Evolutionary conservation across 306 rosid species (phyloP), one percentile per base, ranked within the genome.

Genomic region (Vachellia pachyceras): DNA sequence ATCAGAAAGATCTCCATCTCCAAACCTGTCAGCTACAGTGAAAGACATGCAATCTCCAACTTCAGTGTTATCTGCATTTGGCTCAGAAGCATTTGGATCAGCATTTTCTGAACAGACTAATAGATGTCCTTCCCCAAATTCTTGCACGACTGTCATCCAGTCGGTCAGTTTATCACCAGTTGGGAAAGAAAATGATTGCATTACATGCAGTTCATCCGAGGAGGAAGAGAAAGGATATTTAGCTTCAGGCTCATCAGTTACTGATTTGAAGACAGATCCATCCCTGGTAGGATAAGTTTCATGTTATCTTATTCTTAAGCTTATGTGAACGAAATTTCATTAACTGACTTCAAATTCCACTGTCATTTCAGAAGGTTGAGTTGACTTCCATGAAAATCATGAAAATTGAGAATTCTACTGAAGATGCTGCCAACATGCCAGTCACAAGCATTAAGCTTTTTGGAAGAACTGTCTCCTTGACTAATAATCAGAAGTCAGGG

Each of bases 1-100:
- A 65, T 61, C 82, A 14, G 95, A 90, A 86, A 84, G 86, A 80
- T 91, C 92, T 66, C 87, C 88, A 25, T 89, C 95, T 6, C 82
- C 91, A 10, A 88, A 89, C 77, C 74, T 79, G 63, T 72, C 82
- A 10, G 77, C 29, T 81, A 70, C 85, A 6, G 95, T 86, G 82
- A 89, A 90, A 72, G 91, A 85, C 69, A 82, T 82, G 45, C 90
- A 77, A 45, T 93, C 99, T 61, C 99, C 97, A 12, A 88, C 95
- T 36, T 95, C 97, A 7, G 93, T 88, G 71, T 75, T 91, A 39
- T 85, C 97, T 47, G 80, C 85, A 33, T 74, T 66, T 49, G 91
- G 92, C 73, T 91, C 94, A 1, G 98, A 94, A 41, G 84, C 89
- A 40, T 33, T 35, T 3, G 69, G 69, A 7, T 64, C 69, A 33